Evolutionary conservation across 805 yeast genomes (phyloP).

Genomic region (Blastobotrys mokoenaii): DNA sequence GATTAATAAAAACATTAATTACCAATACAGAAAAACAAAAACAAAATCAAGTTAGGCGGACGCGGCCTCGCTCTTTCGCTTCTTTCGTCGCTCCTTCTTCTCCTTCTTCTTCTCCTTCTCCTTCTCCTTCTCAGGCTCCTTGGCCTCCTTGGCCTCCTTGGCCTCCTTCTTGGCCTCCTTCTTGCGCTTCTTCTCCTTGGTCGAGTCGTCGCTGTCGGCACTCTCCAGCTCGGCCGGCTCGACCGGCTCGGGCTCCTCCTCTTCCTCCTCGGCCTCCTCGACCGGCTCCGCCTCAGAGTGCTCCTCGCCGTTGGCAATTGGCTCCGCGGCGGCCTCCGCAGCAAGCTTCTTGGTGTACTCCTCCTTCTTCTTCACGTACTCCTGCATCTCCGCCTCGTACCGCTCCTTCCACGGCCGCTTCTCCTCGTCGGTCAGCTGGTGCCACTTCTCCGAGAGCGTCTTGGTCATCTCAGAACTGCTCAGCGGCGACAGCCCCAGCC

Average conservation of each 20-base stretch:
- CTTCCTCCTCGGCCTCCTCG: too few relatives aligned
- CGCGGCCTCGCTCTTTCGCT: conserved; percentile 33
- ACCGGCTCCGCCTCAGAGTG: background rate
- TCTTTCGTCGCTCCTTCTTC: conserved; percentile 45
- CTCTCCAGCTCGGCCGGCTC: too few relatives aligned
- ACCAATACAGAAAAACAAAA: background rate
- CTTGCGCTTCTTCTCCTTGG: conserved; percentile 20
- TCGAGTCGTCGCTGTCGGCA: too few relatives aligned
- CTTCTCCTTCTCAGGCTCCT: conserved; percentile 16
- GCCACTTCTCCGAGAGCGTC: conserved; percentile 76
- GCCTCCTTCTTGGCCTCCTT: conserved; percentile 18
- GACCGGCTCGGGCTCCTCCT: too few relatives aligned
- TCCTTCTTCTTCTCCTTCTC: conserved; percentile 34
- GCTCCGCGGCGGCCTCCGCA: background rate
- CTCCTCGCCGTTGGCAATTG: background rate
- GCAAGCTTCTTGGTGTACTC: conserved; percentile 29
- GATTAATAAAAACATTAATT: too few relatives aligned
- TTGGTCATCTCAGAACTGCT: conserved; percentile 72
- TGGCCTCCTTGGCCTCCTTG: conserved; percentile 19
- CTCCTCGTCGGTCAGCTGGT: conserved; percentile 56
- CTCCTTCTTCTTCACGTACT: conserved; percentile 39
- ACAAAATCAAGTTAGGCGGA: background rate
- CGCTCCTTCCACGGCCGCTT: conserved; percentile 62
- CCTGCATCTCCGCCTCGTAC: conserved; percentile 36
- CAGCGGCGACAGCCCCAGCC: conserved; percentile 51